Evolutionary conservation across 2,329 filamentous ascomycete species (phyloP).

Genomic region (Fusarium haematococcum): DNA sequence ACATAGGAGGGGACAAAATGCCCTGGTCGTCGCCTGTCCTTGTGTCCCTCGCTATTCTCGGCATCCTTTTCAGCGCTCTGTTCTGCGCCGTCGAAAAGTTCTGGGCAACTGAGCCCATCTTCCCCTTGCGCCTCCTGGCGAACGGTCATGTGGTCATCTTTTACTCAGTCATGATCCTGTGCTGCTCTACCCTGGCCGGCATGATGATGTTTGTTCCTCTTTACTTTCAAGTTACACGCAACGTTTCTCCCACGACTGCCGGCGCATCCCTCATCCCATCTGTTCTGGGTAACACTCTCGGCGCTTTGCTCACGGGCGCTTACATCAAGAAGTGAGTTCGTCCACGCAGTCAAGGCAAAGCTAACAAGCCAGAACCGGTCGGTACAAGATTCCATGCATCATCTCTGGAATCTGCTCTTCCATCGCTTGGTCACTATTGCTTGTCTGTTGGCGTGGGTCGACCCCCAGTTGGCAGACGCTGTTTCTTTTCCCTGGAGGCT

Average conservation of each 20-base stretch:
- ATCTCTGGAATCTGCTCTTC: background rate
- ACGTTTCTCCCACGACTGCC: background rate
- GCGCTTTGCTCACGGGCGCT: background rate
- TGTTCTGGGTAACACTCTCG: slow-evolving; percentile 2
- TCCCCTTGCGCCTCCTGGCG: slow-evolving; percentile 6
- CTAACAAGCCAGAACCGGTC: background rate
- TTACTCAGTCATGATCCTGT: slow-evolving; percentile 4
- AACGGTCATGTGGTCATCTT: background rate
- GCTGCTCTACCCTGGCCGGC: background rate
- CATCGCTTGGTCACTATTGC: background rate
- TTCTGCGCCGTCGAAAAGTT: slow-evolving; percentile 2
- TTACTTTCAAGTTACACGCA: slow-evolving; percentile 13
- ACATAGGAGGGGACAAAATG: background rate
- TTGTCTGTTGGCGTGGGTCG: background rate
- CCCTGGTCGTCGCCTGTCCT: background rate
- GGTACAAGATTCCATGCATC: background rate
- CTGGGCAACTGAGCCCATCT: slow-evolving; percentile 9
- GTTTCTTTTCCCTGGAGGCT: slow-evolving; percentile 8
- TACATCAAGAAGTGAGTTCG: slow-evolving; percentile 5
- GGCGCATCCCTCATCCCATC: slow-evolving; percentile 7
- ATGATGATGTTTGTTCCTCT: slow-evolving; percentile 19
- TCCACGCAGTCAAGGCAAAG: background rate
- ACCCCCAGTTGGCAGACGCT: background rate
- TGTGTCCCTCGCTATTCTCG: background rate
- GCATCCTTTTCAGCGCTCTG: background rate